A percentile compares a stretch with the other conserved stretches of the same genome.
Conservation (phyloP, 768 basidiomycete genomes). For the Mycena vulgaris region DNA sequence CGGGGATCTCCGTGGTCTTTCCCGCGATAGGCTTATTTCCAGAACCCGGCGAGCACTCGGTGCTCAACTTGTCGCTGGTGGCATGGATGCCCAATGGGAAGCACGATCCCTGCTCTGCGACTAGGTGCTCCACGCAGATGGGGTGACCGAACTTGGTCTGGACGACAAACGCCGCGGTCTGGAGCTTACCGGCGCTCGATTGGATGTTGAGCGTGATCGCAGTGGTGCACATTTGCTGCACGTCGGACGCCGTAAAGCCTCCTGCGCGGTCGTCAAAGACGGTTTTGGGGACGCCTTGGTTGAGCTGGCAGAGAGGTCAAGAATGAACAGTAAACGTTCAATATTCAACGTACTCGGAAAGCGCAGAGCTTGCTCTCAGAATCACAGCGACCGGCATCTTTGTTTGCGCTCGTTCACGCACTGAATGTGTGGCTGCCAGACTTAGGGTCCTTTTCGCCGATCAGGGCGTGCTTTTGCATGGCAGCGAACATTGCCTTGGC, state of each 20-base stretch:
- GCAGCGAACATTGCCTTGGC: conserved; percentile 21
- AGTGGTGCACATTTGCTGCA: conserved; percentile 22
- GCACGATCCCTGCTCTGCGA: conserved; percentile 21
- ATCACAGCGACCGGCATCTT: conserved; percentile 21
- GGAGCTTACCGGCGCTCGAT: not conserved
- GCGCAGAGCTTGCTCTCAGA: conserved; percentile 20
- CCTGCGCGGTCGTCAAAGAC: conserved; percentile 18
- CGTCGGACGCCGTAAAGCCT: conserved; percentile 6
- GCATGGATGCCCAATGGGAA: conserved; percentile 17
- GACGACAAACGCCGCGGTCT: conserved; percentile 17
- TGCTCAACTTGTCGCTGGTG: conserved; percentile 5
- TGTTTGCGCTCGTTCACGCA: conserved; percentile 12
- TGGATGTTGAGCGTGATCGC: conserved; percentile 23
- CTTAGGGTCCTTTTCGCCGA: conserved; percentile 14
- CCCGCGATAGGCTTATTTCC: not conserved
- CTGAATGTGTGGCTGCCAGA: conserved; percentile 15
- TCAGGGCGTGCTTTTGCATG: conserved; percentile 12
- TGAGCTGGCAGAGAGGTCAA: conserved; percentile 4
- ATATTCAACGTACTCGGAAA: conserved; percentile 14
- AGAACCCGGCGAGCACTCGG: not conserved
- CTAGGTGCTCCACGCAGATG: conserved; percentile 18
- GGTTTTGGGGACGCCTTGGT: conserved; percentile 23
- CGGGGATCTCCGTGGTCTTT: conserved; percentile 24
- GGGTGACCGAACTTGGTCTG: conserved; percentile 20
- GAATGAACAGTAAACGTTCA: conserved; percentile 8